Percentiles rank a stretch among this genome's conserved stretches.
phyloP scores from a whole-genome alignment of 2,329 filamentous ascomycete genomes.

The Aspergillus pseudotamarii region DNA sequence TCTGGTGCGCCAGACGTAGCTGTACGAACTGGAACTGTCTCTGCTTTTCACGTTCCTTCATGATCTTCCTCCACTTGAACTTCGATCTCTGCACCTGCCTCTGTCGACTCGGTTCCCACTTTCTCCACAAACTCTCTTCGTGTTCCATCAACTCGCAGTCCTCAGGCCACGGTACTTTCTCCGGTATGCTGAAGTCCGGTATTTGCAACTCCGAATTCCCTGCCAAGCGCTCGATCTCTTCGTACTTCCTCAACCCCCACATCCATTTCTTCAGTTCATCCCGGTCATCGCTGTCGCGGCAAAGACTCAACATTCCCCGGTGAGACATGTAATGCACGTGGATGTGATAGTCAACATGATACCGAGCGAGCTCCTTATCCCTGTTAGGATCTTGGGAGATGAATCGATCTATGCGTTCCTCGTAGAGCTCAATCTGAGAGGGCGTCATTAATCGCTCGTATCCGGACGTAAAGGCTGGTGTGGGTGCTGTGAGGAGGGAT shows the following conservation, averaged over 20 bases:
- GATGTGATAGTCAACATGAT: constrained; percentile 37
- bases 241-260: neutral
- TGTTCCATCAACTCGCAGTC: constrained; percentile 13
- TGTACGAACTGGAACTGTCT: neutral
- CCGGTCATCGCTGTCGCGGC: constrained; percentile 32
- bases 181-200: neutral
- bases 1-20: neutral
- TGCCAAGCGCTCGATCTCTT: neutral
- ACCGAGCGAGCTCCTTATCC: constrained; percentile 28
- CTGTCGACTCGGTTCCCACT: constrained; percentile 7
- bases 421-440: constrained; percentile 8
- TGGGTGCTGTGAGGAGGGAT: constrained; percentile 8
- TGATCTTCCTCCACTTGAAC: constrained; percentile 15
- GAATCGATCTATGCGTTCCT: constrained; percentile 6
- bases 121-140: constrained; percentile 17
- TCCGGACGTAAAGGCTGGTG: constrained; percentile 11
- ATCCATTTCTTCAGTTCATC: constrained; percentile 28
- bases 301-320: constrained; percentile 29
- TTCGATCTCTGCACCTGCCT: constrained; percentile 11
- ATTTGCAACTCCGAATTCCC: neutral
- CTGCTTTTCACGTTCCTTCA: constrained; percentile 16
- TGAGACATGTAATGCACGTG: constrained; percentile 32
- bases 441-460: constrained; percentile 15
- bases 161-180: constrained; percentile 1
- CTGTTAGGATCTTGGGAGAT: constrained; percentile 10